A percentile compares a stretch with the other conserved stretches of the same genome.
These are phyloP conservation scores for Arbutus unedo DNA, from an alignment of 148 eudicot species.

Conservation along the genomic window DNA sequence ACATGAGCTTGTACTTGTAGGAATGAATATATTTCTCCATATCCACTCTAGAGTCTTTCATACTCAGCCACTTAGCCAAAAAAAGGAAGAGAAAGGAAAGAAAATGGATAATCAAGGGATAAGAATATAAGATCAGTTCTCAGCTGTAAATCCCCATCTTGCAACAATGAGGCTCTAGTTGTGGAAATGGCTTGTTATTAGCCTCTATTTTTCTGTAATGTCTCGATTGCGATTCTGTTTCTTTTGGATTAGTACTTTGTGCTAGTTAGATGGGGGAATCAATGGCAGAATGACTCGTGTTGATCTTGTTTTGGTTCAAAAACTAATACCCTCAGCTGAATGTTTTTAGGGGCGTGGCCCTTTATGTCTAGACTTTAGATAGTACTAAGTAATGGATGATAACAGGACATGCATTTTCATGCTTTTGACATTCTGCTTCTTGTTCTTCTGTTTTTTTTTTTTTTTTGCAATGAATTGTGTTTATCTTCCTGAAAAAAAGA, in stretches of 20 bases:
- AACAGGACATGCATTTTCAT: background rate
- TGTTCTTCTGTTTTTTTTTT: background rate
- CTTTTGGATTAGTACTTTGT: background rate
- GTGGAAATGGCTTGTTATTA: background rate
- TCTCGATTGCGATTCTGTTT: background rate
- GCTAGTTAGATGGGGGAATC: background rate
- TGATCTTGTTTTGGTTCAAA: conserved; percentile 5
- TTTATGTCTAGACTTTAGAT: background rate
- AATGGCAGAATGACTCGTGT: background rate
- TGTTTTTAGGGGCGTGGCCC: background rate
- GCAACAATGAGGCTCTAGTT: background rate
- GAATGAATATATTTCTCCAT: background rate
- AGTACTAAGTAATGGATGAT: background rate
- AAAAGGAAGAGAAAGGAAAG: background rate
- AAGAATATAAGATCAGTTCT: background rate
- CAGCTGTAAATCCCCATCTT: background rate
- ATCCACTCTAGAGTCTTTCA: background rate
- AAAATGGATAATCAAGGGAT: background rate
- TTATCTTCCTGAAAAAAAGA: background rate
- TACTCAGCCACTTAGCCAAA: background rate
- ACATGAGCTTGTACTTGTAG: background rate
- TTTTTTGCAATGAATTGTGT: background rate
- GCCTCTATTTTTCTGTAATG: background rate
- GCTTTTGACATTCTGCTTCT: background rate
- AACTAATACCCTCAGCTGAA: background rate